phyloP scores from a whole-genome alignment of 1,139 yeast genomes.

The Meyerozyma athensensis region DNA sequence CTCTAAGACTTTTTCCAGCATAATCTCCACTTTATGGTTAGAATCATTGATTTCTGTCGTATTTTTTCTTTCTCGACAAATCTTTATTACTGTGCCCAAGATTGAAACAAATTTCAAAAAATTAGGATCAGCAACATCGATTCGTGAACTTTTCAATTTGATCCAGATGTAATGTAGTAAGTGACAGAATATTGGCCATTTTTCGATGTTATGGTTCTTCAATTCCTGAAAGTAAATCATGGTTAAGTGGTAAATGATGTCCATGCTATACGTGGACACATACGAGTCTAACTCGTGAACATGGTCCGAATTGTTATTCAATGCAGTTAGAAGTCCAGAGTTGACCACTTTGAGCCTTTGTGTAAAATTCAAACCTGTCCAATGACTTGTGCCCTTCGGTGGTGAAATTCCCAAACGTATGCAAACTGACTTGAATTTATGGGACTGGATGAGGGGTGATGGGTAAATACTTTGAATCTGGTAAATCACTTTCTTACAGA shows the following conservation, averaged over 20 bases:
- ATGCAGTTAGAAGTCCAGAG: background rate
- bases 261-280: background rate
- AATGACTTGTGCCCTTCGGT: background rate
- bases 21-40: background rate
- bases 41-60: background rate
- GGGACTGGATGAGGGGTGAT: background rate
- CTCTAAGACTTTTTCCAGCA: constrained; percentile 10
- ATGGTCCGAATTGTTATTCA: background rate
- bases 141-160: background rate
- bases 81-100: background rate
- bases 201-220: background rate
- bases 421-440: background rate
- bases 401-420: background rate
- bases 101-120: background rate
- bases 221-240: background rate
- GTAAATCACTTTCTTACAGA: constrained; percentile 25
- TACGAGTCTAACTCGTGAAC: background rate
- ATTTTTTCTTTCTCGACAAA: background rate
- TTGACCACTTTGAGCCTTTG: background rate
- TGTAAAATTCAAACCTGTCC: background rate
- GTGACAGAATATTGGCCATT: background rate
- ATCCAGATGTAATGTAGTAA: background rate
- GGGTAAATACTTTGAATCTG: constrained; percentile 17
- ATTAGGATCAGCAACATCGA: background rate
- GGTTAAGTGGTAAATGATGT: background rate